Percentiles rank a stretch among this genome's conserved stretches.
phyloP scores from a whole-genome alignment of 2,329 filamentous ascomycete genomes.

The Seiridium cupressi region DNA sequence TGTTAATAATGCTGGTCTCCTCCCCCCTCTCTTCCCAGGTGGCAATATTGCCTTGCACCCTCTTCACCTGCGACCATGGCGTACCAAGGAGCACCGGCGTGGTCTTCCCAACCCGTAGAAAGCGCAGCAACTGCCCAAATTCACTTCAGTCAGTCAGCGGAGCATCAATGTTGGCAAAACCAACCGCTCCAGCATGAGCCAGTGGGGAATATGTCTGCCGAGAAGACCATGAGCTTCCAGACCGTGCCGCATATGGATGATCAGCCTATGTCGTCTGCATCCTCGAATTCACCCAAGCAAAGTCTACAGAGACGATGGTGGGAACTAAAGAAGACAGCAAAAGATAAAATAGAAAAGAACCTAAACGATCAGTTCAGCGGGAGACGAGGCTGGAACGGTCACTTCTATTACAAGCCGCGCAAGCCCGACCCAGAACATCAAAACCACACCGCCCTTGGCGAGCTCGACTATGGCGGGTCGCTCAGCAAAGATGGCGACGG shows the following conservation, averaged over 20 bases:
- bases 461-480: constrained; percentile 10
- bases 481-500: constrained; percentile 11
- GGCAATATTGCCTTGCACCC: background rate
- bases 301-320: constrained; percentile 5
- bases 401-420: constrained; percentile 9
- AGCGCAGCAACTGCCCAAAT: background rate
- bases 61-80: background rate
- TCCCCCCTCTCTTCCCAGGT: too few relatives aligned
- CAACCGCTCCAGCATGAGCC: background rate
- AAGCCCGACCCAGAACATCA: constrained; percentile 6
- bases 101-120: background rate
- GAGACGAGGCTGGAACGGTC: constrained; percentile 10
- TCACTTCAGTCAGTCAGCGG: background rate
- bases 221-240: background rate
- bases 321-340: constrained; percentile 8
- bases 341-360: constrained; percentile 9
- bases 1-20: background rate
- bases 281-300: background rate
- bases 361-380: constrained; percentile 13
- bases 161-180: background rate
- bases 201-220: background rate
- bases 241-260: background rate
- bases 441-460: constrained; percentile 1
- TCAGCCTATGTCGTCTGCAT: background rate
- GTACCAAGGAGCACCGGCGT: background rate